Conservation (phyloP, 2,329 filamentous ascomycete genomes). For the Scolecobasidium constrictum region DNA sequence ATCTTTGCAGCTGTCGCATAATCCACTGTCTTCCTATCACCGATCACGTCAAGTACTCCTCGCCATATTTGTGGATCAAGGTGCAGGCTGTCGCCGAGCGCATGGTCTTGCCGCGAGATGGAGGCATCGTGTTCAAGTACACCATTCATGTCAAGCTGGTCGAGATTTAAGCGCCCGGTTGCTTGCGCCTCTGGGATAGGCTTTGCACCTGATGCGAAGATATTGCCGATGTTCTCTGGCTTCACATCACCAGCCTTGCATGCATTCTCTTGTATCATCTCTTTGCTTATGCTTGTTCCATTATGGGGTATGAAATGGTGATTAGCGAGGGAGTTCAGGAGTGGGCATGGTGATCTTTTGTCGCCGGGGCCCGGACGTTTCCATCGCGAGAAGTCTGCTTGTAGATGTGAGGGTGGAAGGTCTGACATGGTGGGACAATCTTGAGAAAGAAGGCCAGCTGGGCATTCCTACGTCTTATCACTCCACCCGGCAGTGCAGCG, state of each 20-base stretch:
- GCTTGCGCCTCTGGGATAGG: neutral
- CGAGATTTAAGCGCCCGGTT: conserved; percentile 4
- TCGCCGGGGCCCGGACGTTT: no score
- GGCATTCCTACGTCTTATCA: no score
- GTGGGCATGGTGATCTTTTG: conserved; percentile 6
- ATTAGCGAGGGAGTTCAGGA: conserved; percentile 9
- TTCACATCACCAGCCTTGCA: conserved; percentile 1
- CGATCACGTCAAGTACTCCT: no score
- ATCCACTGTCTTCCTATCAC: no score
- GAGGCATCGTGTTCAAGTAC: conserved; percentile 7
- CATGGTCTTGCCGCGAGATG: conserved; percentile 6
- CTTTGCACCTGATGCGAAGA: conserved; percentile 1
- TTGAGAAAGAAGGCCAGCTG: no score
- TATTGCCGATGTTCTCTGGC: conserved; percentile 5
- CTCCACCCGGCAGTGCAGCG: no score
- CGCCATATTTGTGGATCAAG: no score
- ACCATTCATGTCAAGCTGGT: conserved; percentile 7
- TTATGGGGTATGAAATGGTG: conserved; percentile 7
- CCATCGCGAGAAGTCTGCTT: no score
- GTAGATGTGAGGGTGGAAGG: no score
- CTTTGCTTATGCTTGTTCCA: conserved; percentile 3
- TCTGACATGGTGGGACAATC: no score
- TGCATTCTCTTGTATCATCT: neutral
- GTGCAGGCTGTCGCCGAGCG: conserved; percentile 7
- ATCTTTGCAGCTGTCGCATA: no score